phyloP scores from a whole-genome alignment of 768 basidiomycete genomes.

The Russula ochroleuca region DNA sequence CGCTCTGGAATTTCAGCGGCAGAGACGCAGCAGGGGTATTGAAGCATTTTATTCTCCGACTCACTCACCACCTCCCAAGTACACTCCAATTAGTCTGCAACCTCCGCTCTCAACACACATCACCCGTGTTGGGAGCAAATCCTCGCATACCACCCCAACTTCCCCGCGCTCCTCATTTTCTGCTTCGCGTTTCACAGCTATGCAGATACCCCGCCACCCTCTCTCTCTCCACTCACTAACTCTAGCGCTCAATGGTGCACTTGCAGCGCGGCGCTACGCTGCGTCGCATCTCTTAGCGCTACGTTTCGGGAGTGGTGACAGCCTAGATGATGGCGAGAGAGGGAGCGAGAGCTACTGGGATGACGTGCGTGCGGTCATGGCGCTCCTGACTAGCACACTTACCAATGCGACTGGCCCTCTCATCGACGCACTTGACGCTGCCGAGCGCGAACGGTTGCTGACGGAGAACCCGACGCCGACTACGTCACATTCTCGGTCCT shows the following conservation, averaged over 20 bases:
- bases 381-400: constrained; percentile 61
- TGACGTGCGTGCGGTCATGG: constrained; percentile 72
- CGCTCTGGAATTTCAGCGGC: constrained; percentile 57
- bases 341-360: constrained; percentile 67
- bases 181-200: constrained; percentile 58
- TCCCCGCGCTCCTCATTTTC: constrained; percentile 29
- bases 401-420: constrained; percentile 61
- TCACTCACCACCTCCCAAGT: constrained; percentile 29
- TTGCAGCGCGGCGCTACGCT: constrained; percentile 70
- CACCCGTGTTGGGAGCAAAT: constrained; percentile 23
- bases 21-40: constrained; percentile 47
- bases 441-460: constrained; percentile 48
- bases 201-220: constrained; percentile 59
- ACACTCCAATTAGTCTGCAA: constrained; percentile 18
- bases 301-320: constrained; percentile 47
- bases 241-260: constrained; percentile 57
- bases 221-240: constrained; percentile 61
- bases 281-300: constrained; percentile 77
- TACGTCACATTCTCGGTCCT: constrained; percentile 17
- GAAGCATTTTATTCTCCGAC: constrained; percentile 44
- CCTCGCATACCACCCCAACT: constrained; percentile 21
- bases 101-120: constrained; percentile 23
- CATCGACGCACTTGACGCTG: constrained; percentile 56
- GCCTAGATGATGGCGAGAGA: constrained; percentile 29
- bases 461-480: constrained; percentile 47